phyloP scores from a whole-genome alignment of 2,329 filamentous ascomycete genomes.

The Pyrenochaeta sp. region DNA sequence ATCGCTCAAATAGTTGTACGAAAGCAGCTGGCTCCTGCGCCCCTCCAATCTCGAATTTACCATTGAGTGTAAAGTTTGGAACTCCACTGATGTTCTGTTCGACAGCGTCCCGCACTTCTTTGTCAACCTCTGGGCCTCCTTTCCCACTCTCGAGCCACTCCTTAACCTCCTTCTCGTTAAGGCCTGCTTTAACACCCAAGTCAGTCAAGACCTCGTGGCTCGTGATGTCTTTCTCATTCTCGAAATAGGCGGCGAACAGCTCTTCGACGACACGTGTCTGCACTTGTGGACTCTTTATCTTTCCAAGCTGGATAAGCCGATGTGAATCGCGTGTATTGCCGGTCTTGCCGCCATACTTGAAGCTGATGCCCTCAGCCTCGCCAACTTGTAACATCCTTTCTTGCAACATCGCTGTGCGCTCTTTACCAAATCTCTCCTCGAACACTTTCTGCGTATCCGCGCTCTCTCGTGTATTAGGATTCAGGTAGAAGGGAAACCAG shows the following conservation, averaged over 20 bases:
- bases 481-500: slow-evolving; percentile 84
- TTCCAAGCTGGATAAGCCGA: slow-evolving; percentile 73
- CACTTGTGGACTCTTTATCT: slow-evolving; percentile 60
- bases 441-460: slow-evolving; percentile 67
- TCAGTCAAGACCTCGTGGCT: slow-evolving; percentile 50
- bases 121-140: slow-evolving; percentile 56
- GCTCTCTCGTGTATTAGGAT: slow-evolving; percentile 68
- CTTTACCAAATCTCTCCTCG: slow-evolving; percentile 69
- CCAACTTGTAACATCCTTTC: slow-evolving; percentile 67
- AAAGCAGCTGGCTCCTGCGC: slow-evolving; percentile 76
- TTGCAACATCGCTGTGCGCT: slow-evolving; percentile 66
- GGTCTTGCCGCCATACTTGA: slow-evolving; percentile 73
- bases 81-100: slow-evolving; percentile 70
- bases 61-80: slow-evolving; percentile 78
- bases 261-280: slow-evolving; percentile 54
- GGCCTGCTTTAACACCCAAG: slow-evolving; percentile 54
- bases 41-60: slow-evolving; percentile 71
- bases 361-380: slow-evolving; percentile 73
- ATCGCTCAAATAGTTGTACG: slow-evolving; percentile 69
- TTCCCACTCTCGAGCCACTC: slow-evolving; percentile 56
- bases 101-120: slow-evolving; percentile 56
- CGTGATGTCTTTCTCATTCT: slow-evolving; percentile 59
- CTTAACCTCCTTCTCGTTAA: slow-evolving; percentile 53
- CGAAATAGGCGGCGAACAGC: slow-evolving; percentile 56
- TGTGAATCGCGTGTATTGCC: slow-evolving; percentile 85